Conservation (phyloP, 805 yeast species). For the Candida hispaniensis region DNA sequence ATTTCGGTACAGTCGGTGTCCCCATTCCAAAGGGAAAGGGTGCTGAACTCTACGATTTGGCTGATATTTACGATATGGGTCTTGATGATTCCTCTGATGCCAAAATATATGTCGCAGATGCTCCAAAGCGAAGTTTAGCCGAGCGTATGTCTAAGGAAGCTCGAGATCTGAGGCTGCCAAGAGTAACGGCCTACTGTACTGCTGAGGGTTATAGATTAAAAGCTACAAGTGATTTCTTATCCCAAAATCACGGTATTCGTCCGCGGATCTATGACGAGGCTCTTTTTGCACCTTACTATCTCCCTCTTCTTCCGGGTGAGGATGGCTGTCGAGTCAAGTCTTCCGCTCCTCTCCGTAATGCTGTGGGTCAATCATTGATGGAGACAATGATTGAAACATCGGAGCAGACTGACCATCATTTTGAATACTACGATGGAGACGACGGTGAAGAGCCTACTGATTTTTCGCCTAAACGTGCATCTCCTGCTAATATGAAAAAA, state of each 20-base stretch:
- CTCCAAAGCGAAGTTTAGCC: conserved; percentile 22
- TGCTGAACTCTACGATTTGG: conserved; percentile 6
- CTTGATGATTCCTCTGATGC: conserved; percentile 36
- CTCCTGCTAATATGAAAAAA: neutral
- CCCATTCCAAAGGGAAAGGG: conserved; percentile 16
- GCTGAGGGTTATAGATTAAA: conserved; percentile 70
- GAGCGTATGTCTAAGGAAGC: conserved; percentile 36
- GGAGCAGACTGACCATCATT: conserved; percentile 85
- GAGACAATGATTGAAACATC: conserved; percentile 69
- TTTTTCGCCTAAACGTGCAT: conserved; percentile 10
- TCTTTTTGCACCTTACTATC: conserved; percentile 77
- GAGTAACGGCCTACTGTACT: conserved; percentile 87
- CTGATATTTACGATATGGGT: conserved; percentile 13
- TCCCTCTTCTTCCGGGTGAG: conserved; percentile 77
- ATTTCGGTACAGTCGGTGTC: conserved; percentile 16
- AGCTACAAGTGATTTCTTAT: conserved; percentile 52
- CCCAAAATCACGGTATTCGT: conserved; percentile 63
- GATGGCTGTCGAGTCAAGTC: conserved; percentile 31
- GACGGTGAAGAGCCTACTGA: conserved; percentile 13
- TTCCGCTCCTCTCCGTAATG: conserved; percentile 24
- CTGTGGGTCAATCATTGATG: conserved; percentile 38
- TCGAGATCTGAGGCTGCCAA: conserved; percentile 52
- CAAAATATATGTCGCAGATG: conserved; percentile 29
- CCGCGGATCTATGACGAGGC: conserved; percentile 89
- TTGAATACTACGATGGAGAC: conserved; percentile 51